These are phyloP conservation scores for Jatropha curcas DNA, from an alignment of 345 rosid genomes.

Conservation along the genomic window DNA sequence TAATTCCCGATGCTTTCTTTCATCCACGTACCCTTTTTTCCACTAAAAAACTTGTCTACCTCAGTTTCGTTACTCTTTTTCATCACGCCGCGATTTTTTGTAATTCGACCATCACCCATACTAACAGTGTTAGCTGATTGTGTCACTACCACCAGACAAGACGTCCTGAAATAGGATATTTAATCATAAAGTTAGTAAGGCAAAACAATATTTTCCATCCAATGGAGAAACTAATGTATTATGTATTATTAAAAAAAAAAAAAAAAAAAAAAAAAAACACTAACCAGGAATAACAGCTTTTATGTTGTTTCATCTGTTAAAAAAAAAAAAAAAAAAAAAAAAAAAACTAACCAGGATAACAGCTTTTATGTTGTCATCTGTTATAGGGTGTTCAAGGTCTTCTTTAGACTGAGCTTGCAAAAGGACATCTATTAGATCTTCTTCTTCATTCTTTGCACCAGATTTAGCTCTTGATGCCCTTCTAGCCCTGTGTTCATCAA, in stretches of 20 bases:
- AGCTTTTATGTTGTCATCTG: conserved; percentile 11
- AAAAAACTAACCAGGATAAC: background rate
- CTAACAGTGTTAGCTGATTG: background rate
- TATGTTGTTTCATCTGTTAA: too few relatives aligned
- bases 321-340: too few relatives aligned
- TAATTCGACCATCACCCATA: conserved; percentile 12
- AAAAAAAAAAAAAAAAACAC: too few relatives aligned
- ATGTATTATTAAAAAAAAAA: too few relatives aligned
- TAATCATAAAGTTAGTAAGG: background rate
- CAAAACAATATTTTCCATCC: too few relatives aligned
- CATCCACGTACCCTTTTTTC: background rate
- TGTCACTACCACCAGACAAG: background rate
- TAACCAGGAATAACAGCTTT: too few relatives aligned
- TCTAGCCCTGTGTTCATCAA: conserved; percentile 4
- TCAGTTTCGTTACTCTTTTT: conserved; percentile 5
- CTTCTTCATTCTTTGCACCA: background rate
- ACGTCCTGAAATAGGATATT: conserved; percentile 7
- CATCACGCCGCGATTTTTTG: conserved; percentile 12
- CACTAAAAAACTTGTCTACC: background rate
- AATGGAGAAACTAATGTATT: too few relatives aligned
- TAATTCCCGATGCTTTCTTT: background rate
- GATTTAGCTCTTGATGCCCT: background rate
- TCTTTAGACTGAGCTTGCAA: background rate
- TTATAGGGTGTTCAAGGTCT: background rate
- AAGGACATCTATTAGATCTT: conserved; percentile 11